These are phyloP conservation scores for Podaxis sp. DNA, from an alignment of 768 basidiomycete species.

Conservation along the genomic window DNA sequence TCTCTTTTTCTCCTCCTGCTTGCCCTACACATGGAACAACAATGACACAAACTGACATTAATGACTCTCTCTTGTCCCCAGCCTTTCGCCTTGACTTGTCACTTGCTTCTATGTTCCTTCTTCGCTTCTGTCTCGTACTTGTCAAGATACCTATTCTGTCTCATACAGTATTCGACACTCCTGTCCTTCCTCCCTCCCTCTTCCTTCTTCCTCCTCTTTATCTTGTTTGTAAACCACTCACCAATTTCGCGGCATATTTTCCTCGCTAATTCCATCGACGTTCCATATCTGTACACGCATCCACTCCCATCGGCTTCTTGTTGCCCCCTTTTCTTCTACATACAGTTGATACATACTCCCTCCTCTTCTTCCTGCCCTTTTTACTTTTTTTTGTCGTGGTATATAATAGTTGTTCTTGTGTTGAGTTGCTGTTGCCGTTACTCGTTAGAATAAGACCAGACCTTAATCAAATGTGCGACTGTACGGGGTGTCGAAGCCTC, in stretches of 20 bases:
- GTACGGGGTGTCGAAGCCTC: neutral
- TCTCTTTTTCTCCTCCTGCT: neutral
- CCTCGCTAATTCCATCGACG: neutral
- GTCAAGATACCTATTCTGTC: neutral
- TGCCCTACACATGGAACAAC: slow-evolving; percentile 5
- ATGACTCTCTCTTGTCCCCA: slow-evolving; percentile 2
- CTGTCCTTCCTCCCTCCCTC: neutral
- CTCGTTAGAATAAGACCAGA: neutral
- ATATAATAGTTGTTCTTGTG: neutral
- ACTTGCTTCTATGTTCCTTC: slow-evolving; percentile 9
- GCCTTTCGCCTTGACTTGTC: neutral
- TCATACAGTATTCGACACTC: neutral
- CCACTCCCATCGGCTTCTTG: neutral
- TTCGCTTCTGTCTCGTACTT: neutral
- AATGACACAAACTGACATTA: slow-evolving; percentile 4
- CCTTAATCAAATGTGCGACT: neutral
- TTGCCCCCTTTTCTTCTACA: neutral
- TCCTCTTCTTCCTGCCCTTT: neutral
- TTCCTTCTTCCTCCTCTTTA: slow-evolving; percentile 5
- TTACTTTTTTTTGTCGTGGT: neutral
- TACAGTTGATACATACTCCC: neutral
- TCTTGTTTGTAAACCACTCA: slow-evolving; percentile 6
- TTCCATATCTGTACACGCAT: slow-evolving; percentile 1
- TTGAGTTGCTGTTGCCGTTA: neutral
- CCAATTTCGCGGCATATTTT: neutral